Evolutionary conservation across 257 asterid genomes (phyloP).

Genomic region (Scutellaria minor): DNA sequence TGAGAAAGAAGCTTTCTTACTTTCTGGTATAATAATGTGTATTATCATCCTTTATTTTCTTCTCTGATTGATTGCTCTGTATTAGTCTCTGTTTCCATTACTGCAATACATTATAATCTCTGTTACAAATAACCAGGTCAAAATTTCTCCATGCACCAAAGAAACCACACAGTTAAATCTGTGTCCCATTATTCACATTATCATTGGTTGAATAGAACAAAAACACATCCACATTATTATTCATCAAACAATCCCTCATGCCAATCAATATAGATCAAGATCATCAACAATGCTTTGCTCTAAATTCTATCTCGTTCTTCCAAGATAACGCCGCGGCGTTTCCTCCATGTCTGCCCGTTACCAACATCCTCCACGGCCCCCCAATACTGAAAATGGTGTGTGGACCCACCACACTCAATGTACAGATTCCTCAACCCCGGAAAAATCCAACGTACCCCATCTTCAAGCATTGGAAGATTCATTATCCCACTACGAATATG

Average conservation of each 20-base stretch:
- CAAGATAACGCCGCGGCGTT: conserved; percentile 11
- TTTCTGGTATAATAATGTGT: not conserved
- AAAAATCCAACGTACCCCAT: conserved; percentile 40
- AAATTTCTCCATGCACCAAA: no score
- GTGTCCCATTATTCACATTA: no score
- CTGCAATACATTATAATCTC: no score
- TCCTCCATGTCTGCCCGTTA: conserved; percentile 1
- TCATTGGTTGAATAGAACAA: no score
- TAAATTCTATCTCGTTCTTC: not conserved
- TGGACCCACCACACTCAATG: conserved; percentile 33
- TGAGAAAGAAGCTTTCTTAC: not conserved
- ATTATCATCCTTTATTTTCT: not conserved
- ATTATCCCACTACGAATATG: conserved; percentile 28
- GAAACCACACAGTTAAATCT: no score
- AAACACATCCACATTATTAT: no score
- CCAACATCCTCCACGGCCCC: conserved; percentile 5
- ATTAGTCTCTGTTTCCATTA: not conserved
- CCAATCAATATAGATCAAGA: no score
- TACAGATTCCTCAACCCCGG: conserved; percentile 39
- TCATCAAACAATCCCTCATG: no score
- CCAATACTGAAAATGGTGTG: conserved; percentile 35
- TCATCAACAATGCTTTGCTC: not conserved
- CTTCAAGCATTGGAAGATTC: conserved; percentile 29
- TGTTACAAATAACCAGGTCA: no score
- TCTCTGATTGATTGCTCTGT: not conserved